phyloP scores from a whole-genome alignment of 2,329 filamentous ascomycete genomes.

The Emmonsiellopsis sp. region DNA sequence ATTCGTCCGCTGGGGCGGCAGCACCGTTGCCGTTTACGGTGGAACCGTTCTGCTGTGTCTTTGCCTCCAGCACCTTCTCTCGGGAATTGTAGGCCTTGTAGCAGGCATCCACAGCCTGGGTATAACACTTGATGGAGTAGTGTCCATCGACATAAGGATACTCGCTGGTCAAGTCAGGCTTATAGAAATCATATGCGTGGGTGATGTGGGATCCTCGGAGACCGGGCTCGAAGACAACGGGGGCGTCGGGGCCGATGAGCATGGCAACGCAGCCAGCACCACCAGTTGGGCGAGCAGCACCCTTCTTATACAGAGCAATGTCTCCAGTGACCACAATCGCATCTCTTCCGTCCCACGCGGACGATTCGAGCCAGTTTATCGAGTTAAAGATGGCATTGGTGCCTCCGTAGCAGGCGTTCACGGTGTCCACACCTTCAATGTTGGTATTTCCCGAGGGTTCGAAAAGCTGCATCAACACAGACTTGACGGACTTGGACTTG shows the following conservation, averaged over 20 bases:
- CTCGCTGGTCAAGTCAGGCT: conserved; percentile 71
- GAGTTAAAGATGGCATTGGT: conserved; percentile 72
- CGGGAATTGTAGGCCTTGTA: conserved; percentile 73
- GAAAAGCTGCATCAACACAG: conserved; percentile 72
- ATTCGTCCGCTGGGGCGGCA: conserved; percentile 25
- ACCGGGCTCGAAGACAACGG: conserved; percentile 63
- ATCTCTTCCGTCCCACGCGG: conserved; percentile 72
- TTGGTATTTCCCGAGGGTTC: conserved; percentile 60
- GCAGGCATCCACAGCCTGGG: conserved; percentile 62
- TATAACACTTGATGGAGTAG: conserved; percentile 69
- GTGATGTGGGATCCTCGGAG: conserved; percentile 69
- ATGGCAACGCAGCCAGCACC: conserved; percentile 67
- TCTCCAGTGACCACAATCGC: conserved; percentile 68
- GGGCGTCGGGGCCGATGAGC: conserved; percentile 64
- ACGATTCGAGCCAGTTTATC: conserved; percentile 75
- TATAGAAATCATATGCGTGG: conserved; percentile 79
- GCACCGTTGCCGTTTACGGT: conserved; percentile 34
- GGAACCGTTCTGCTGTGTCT: conserved; percentile 30
- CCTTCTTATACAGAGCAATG: conserved; percentile 73
- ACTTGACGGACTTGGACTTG: conserved; percentile 79
- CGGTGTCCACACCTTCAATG: conserved; percentile 66
- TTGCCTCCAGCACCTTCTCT: conserved; percentile 50
- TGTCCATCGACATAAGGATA: conserved; percentile 74
- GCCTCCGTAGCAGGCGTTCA: conserved; percentile 75
- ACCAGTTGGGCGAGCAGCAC: conserved; percentile 65